Base-by-base conservation (phyloP, 2,329 filamentous ascomycete genomes). In the Myrmaecium sp. region DNA sequence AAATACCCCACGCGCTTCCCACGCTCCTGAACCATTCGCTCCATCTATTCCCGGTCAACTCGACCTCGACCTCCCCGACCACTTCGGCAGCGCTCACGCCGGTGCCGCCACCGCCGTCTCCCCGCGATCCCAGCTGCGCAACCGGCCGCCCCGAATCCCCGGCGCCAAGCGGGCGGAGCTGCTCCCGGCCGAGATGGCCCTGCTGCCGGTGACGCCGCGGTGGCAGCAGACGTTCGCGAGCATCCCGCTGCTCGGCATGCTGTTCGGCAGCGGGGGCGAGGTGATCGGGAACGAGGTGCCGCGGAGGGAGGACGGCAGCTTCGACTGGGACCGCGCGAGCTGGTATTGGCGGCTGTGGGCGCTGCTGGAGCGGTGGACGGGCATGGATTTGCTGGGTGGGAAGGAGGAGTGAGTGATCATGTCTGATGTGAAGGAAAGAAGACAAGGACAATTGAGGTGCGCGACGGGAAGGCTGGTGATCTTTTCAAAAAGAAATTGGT, bases 281-380 rank as follows among this genome's bases (percentile, higher is more conserved):
- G 70, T 84, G 49, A 83, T 86, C 41, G 79, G 79, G 5, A 72
- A 71, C 43, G 66, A 76, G 44, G 70, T 86, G 20, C 80, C 80
- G 5, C 63, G 75, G 21, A 74, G 64, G 28, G 76, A 82, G 28
- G 60, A 65, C 22, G 80, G 79, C 30, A 71, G 70, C 21, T 84
- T 93, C 39, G 84, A 94, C 49, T 78, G 73, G 60, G 67, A 68
- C 21, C 59, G 55, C 23, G 69, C 68, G 5, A 66, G 63, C 35
- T 39, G 62, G 29, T 74, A 74, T 37, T 74, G 69, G 69, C 50
- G 57, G 14, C 53, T 69, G 31, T 73, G 66, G 58, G 64, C 62
- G 32, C 60, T 54, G 47, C 40, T 74, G 10, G 69, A 75, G 39
- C 46, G 41, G 12, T 44, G 61, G 23, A 41, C 70, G n/a, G 65